These are phyloP conservation scores for Candida incommunis DNA, from an alignment of 805 yeast genomes.

Conservation along the genomic window DNA sequence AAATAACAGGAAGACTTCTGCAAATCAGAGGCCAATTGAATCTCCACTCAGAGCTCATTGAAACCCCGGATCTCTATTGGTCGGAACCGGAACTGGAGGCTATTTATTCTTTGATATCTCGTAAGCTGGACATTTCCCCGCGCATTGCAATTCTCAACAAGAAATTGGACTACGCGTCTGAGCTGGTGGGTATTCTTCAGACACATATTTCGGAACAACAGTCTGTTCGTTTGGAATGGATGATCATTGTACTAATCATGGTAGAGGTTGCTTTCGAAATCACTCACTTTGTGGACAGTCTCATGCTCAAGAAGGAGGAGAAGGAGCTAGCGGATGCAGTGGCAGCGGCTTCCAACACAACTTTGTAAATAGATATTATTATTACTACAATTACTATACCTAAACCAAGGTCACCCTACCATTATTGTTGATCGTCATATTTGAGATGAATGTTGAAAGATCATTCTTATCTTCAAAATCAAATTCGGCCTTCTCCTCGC, in stretches of 20 bases:
- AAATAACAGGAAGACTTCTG: slow-evolving; percentile 60
- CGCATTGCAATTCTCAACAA: slow-evolving; percentile 69
- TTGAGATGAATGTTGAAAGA: neutral
- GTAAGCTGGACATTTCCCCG: slow-evolving; percentile 59
- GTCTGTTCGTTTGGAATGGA: slow-evolving; percentile 72
- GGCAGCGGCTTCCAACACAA: neutral
- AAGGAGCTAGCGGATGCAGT: neutral
- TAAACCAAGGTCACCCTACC: neutral
- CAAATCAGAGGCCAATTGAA: slow-evolving; percentile 71
- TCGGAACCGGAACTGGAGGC: slow-evolving; percentile 73
- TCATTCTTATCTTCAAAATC: neutral
- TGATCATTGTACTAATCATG: slow-evolving; percentile 68
- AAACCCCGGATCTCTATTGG: slow-evolving; percentile 91
- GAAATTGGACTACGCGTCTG: slow-evolving; percentile 81
- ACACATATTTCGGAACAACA: slow-evolving; percentile 64
- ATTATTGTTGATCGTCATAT: neutral
- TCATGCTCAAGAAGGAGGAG: neutral
- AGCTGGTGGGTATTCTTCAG: slow-evolving; percentile 67
- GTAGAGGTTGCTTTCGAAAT: slow-evolving; percentile 77
- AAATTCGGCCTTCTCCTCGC: too few relatives aligned
- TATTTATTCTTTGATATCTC: slow-evolving; percentile 58
- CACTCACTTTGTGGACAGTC: slow-evolving; percentile 55
- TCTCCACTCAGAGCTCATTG: slow-evolving; percentile 74
- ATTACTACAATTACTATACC: neutral
- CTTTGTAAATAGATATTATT: neutral